Conservation (phyloP, 2,329 filamentous ascomycete genomes). For the Alternaria novae-zelandiae region DNA sequence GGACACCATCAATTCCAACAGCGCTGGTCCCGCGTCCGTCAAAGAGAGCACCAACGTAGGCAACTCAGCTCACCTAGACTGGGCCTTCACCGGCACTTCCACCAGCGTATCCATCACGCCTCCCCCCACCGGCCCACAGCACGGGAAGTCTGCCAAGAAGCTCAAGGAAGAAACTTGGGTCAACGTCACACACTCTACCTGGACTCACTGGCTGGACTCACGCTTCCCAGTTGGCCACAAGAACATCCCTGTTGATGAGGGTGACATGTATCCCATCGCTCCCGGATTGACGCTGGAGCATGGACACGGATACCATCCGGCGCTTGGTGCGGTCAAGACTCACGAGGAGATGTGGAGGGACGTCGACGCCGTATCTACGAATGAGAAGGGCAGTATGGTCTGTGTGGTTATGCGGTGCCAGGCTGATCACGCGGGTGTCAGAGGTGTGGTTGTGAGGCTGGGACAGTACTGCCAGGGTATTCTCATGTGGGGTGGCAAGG, state of each 20-base stretch:
- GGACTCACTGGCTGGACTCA: conserved; percentile 68
- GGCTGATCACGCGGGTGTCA: conserved; percentile 42
- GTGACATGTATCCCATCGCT: conserved; percentile 59
- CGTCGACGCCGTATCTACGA: conserved; percentile 39
- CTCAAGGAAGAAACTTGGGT: not conserved
- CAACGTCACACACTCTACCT: conserved; percentile 48
- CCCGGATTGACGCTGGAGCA: conserved; percentile 53
- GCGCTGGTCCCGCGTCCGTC: conserved; percentile 3
- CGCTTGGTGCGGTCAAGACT: conserved; percentile 55
- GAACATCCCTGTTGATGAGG: conserved; percentile 57
- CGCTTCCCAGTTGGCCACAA: conserved; percentile 49
- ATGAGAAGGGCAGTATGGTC: conserved; percentile 14
- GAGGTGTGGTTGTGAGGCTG: conserved; percentile 62
- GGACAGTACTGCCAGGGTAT: conserved; percentile 65
- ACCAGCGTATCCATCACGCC: conserved; percentile 39
- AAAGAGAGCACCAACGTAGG: not conserved
- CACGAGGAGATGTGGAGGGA: conserved; percentile 75
- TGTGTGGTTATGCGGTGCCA: conserved; percentile 52
- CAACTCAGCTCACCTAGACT: conserved; percentile 59
- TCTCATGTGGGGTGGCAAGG: conserved; percentile 52
- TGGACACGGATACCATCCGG: conserved; percentile 66
- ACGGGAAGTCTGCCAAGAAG: not conserved
- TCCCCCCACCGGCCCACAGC: not conserved
- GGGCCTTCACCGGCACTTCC: conserved; percentile 66
- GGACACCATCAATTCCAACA: not conserved